phyloP scores from a whole-genome alignment of 441 rosid species.

The Aleurites moluccanus region DNA sequence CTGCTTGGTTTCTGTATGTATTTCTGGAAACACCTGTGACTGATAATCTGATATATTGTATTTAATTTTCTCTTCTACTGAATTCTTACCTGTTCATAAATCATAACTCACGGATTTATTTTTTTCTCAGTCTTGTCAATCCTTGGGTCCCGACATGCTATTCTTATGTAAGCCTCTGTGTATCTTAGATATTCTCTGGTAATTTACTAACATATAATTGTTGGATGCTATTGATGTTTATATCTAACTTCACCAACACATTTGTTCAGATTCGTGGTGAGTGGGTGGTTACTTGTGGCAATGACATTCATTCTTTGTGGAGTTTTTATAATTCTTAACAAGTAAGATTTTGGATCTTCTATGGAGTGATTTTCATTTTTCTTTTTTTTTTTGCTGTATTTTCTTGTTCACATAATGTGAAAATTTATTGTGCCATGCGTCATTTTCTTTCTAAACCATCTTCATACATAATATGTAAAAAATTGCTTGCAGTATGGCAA shows the following conservation, averaged over 20 bases:
- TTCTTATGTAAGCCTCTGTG: constrained; percentile 60
- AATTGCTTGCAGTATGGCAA: not conserved
- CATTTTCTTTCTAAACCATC: not conserved
- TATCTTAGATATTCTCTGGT: not conserved
- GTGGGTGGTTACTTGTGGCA: constrained; percentile 93
- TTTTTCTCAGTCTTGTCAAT: constrained; percentile 63
- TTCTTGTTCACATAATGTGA: not conserved
- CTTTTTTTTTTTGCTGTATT: constrained; percentile 5
- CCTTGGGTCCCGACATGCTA: constrained; percentile 66
- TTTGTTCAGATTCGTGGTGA: constrained; percentile 66
- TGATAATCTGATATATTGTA: not conserved
- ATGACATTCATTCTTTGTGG: constrained; percentile 86
- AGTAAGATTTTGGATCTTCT: constrained; percentile 45
- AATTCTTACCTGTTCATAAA: constrained; percentile 14
- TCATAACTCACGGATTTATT: constrained; percentile 19
- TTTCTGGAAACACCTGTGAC: not conserved
- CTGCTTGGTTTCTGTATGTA: constrained; percentile 81
- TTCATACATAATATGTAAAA: constrained; percentile 2
- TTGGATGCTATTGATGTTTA: constrained; percentile 1
- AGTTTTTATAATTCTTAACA: constrained; percentile 72
- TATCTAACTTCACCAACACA: constrained; percentile 18
- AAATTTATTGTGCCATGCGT: not conserved
- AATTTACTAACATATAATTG: not conserved
- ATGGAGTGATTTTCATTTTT: constrained; percentile 1
- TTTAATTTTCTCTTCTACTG: constrained; percentile 11